phyloP scores from a whole-genome alignment of 306 rosid species.

The Cyamopsis tetragonoloba region DNA sequence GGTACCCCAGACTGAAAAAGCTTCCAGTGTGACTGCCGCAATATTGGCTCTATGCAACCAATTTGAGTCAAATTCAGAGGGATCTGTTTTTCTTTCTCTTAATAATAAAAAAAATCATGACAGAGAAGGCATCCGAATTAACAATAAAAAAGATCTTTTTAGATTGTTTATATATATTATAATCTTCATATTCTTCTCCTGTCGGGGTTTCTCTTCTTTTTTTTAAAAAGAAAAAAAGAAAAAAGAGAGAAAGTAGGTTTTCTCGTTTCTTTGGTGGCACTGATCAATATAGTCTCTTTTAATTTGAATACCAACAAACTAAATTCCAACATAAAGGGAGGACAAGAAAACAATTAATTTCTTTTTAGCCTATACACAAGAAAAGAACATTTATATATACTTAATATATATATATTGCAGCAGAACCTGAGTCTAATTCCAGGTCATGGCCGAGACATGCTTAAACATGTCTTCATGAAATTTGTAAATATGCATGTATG shows the following conservation, averaged over 20 bases:
- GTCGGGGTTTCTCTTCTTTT: neutral
- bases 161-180: neutral
- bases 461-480: conserved; percentile 20
- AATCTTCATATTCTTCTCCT: neutral
- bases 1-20: neutral
- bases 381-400: neutral
- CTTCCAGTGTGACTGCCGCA: neutral
- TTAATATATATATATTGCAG: conserved; percentile 2
- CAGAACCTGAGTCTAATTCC: conserved; percentile 23
- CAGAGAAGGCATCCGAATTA: neutral
- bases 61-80: neutral
- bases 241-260: neutral
- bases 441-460: conserved; percentile 32
- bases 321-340: conserved; percentile 25
- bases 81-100: neutral
- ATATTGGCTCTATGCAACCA: neutral
- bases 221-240: no score
- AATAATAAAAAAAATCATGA: neutral
- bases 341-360: conserved; percentile 18
- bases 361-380: neutral
- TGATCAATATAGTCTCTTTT: neutral
- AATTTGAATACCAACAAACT: neutral
- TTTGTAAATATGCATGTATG: conserved; percentile 15
- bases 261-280: conserved; percentile 18
- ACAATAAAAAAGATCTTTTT: neutral